Evolutionary conservation across 306 rosid genomes (phyloP).

Genomic region (Rubus parviflorus): DNA sequence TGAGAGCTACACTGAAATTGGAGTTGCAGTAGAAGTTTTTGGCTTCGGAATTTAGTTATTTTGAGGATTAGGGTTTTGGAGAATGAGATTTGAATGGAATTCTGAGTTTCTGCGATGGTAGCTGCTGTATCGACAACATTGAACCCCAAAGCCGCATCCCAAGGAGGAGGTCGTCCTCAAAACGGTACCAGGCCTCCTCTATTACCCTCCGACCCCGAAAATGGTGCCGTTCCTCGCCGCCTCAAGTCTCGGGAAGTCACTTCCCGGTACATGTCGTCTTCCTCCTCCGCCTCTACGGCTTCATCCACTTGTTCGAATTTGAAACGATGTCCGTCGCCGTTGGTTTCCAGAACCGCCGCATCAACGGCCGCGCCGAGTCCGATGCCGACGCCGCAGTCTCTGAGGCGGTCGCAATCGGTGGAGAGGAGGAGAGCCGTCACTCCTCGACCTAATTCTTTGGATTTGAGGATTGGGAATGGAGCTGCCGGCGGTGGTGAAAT

Average conservation of each 20-base stretch:
- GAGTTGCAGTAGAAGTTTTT: not conserved
- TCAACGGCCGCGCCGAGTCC: conserved; percentile 47
- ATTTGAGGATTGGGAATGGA: conserved; percentile 32
- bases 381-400: conserved; percentile 25
- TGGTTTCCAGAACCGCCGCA: conserved; percentile 45
- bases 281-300: conserved; percentile 38
- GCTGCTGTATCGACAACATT: conserved; percentile 66
- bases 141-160: conserved; percentile 47
- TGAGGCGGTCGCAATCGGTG: conserved; percentile 58
- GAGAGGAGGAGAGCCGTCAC: conserved; percentile 59
- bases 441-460: conserved; percentile 50
- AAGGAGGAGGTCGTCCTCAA: conserved; percentile 44
- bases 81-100: conserved; percentile 33
- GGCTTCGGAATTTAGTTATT: not conserved
- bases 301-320: conserved; percentile 33
- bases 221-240: conserved; percentile 56
- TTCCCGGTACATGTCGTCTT: conserved; percentile 75
- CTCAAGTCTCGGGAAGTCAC: conserved; percentile 68
- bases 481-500: conserved; percentile 37
- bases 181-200: conserved; percentile 65
- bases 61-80: conserved; percentile 32
- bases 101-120: conserved; percentile 49
- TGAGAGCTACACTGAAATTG: not conserved
- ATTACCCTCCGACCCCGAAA: conserved; percentile 77
- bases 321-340: conserved; percentile 65